Evolutionary conservation across 192 early-diverging fungal species (phyloP).

Genomic region (Dissophora ornata): DNA sequence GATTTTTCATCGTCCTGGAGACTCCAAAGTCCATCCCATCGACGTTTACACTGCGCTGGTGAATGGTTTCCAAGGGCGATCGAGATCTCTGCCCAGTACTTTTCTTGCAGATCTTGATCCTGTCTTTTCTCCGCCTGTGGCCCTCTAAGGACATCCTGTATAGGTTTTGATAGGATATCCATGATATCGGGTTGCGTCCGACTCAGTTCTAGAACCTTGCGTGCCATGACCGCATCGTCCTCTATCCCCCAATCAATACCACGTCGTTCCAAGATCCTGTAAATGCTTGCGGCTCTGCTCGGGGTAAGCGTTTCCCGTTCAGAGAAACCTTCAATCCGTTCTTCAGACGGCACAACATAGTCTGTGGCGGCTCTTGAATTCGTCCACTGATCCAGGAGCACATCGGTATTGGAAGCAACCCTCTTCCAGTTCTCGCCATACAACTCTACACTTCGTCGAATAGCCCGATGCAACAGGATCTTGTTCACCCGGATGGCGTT

Average conservation of each 20-base stretch:
- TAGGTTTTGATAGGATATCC: conserved; percentile 9
- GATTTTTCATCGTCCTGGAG: conserved; percentile 23
- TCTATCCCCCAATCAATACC: conserved; percentile 38
- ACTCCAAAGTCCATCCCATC: conserved; percentile 34
- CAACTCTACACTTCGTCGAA: conserved; percentile 30
- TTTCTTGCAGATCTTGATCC: not conserved
- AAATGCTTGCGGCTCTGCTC: conserved; percentile 5
- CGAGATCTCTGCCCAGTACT: conserved; percentile 34
- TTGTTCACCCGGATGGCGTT: not conserved
- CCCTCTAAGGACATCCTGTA: not conserved
- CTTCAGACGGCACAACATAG: not conserved
- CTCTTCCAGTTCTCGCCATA: conserved; percentile 52
- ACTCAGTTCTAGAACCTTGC: conserved; percentile 20
- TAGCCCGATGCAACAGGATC: not conserved
- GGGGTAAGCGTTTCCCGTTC: conserved; percentile 1
- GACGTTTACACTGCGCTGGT: conserved; percentile 29
- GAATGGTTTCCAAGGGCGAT: conserved; percentile 35
- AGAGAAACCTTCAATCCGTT: not conserved
- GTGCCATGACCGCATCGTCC: conserved; percentile 43
- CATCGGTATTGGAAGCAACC: conserved; percentile 20
- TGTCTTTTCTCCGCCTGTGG: not conserved
- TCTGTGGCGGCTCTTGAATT: not conserved
- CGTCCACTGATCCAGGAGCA: conserved; percentile 24
- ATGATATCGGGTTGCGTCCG: not conserved
- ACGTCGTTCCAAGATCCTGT: conserved; percentile 11